Evolutionary conservation across 345 rosid genomes (phyloP).

Genomic region (Lenwebbia sp.): DNA sequence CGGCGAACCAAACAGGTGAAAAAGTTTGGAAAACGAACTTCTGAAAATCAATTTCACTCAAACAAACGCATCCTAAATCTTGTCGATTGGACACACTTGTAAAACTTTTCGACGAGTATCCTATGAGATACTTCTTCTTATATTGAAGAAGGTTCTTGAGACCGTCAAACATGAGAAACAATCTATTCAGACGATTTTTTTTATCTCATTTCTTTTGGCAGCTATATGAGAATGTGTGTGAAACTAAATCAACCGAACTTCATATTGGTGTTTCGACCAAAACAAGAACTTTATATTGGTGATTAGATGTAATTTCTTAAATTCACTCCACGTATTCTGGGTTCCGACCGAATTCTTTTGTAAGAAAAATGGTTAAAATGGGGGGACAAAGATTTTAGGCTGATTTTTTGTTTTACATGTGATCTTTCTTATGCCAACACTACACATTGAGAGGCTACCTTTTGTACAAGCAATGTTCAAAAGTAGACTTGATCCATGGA

Average conservation of each 20-base stretch:
- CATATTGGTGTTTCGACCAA: neutral
- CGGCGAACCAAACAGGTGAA: too few relatives aligned
- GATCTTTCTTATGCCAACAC: neutral
- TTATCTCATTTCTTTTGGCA: too few relatives aligned
- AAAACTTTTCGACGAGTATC: too few relatives aligned
- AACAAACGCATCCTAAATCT: neutral
- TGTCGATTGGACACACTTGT: neutral
- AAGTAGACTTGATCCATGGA: neutral
- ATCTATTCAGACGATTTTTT: too few relatives aligned
- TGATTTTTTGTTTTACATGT: neutral
- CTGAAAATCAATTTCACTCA: too few relatives aligned
- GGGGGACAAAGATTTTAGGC: too few relatives aligned
- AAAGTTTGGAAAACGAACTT: too few relatives aligned
- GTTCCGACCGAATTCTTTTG: too few relatives aligned
- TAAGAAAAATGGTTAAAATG: too few relatives aligned
- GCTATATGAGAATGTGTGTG: too few relatives aligned
- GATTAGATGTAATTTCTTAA: neutral
- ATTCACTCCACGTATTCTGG: too few relatives aligned
- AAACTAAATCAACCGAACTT: neutral
- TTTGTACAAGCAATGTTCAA: neutral
- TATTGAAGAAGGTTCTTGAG: neutral
- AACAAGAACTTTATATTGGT: neutral
- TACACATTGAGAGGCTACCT: too few relatives aligned
- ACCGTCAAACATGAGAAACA: neutral
- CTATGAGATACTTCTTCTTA: neutral